These are phyloP conservation scores for Turritis glabra DNA, from an alignment of 345 rosid genomes.

Conservation along the genomic window DNA sequence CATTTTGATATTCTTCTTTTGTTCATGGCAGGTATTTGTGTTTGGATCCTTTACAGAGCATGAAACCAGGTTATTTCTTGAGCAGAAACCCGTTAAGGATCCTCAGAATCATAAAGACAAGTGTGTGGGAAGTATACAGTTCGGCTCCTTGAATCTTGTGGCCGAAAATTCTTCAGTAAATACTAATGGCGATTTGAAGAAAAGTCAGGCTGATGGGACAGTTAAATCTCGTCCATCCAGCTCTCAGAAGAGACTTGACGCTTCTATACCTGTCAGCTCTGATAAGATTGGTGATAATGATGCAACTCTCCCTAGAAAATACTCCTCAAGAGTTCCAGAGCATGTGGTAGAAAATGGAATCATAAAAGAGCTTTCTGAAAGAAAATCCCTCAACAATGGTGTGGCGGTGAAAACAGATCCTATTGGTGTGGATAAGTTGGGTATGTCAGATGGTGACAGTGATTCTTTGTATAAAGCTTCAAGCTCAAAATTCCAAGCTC, in stretches of 20 bases:
- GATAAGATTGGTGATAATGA: constrained; percentile 31
- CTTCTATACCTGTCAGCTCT: constrained; percentile 28
- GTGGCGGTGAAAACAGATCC: constrained; percentile 42
- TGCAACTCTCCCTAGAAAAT: constrained; percentile 30
- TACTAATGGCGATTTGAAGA: constrained; percentile 41
- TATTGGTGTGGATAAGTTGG: constrained; percentile 37
- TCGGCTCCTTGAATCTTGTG: constrained; percentile 54
- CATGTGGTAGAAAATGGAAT: constrained; percentile 51
- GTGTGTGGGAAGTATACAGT: constrained; percentile 46
- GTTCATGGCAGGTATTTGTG: constrained; percentile 50
- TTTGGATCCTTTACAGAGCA: constrained; percentile 96
- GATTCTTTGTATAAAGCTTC: constrained; percentile 40
- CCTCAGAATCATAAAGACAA: constrained; percentile 48
- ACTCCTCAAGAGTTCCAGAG: constrained; percentile 27
- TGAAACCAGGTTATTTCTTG: constrained; percentile 65
- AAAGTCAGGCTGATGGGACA: constrained; percentile 39
- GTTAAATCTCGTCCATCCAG: constrained; percentile 41
- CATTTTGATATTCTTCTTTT: not conserved
- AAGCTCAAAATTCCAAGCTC: constrained; percentile 52
- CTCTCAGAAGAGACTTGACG: constrained; percentile 22
- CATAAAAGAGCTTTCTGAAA: constrained; percentile 22
- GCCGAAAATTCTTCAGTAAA: constrained; percentile 44
- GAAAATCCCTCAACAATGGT: constrained; percentile 47
- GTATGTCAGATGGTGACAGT: constrained; percentile 46
- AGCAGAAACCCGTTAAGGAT: constrained; percentile 37